Conservation (phyloP, 169 alveolate genomes). For the Eimeria maxima region DNA sequence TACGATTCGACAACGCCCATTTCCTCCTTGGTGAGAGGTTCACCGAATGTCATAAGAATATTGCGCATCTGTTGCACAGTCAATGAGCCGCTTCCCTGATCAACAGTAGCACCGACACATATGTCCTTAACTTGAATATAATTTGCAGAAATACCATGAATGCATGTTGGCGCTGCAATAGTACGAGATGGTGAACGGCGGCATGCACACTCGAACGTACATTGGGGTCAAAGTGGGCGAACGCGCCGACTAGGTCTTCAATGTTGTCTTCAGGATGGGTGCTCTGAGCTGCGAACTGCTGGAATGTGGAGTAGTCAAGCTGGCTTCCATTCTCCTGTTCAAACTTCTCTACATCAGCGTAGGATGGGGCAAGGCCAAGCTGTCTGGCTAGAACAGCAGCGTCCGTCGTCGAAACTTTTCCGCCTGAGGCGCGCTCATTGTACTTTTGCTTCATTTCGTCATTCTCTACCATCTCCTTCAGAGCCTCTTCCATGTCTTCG, state of each 20-base stretch:
- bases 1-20: conserved; percentile 84
- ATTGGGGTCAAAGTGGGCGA: conserved; percentile 85
- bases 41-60: conserved; percentile 88
- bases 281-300: conserved; percentile 84
- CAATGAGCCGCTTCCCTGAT: conserved; percentile 84
- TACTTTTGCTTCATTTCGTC: conserved; percentile 84
- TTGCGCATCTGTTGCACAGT: conserved; percentile 86
- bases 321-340: conserved; percentile 84
- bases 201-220: conserved; percentile 28
- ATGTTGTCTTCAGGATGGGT: conserved; percentile 87
- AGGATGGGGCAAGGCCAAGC: conserved; percentile 89
- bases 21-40: conserved; percentile 86
- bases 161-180: not conserved
- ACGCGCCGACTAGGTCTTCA: conserved; percentile 86
- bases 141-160: not conserved
- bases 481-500: conserved; percentile 84
- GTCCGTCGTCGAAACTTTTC: conserved; percentile 71
- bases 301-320: conserved; percentile 85
- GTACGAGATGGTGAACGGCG: not conserved
- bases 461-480: conserved; percentile 87
- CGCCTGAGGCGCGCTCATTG: conserved; percentile 84
- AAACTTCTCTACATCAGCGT: conserved; percentile 83
- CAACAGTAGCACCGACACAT: conserved; percentile 19
- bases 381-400: conserved; percentile 81
- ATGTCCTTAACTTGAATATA: not conserved